Conservation (phyloP, 75 land plant genomes). For the Selaginella tamariscina region DNA sequence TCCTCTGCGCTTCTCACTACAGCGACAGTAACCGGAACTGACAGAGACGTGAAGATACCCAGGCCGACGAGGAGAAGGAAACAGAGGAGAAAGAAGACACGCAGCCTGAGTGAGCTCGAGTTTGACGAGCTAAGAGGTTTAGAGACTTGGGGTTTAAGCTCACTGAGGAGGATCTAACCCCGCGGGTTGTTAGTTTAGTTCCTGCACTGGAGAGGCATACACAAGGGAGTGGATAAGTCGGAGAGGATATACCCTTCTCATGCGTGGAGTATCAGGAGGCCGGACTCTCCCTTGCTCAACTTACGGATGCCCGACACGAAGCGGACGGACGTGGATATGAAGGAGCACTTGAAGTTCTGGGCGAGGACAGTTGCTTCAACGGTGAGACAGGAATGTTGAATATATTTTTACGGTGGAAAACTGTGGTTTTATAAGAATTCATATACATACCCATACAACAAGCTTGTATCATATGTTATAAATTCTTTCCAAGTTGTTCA, state of each 20-base stretch:
- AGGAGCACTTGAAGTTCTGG: conserved; percentile 53
- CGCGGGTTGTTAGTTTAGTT: conserved; percentile 34
- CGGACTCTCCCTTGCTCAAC: conserved; percentile 25
- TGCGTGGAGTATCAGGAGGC: conserved; percentile 54
- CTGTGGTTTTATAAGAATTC: no score
- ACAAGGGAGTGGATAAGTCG: not conserved
- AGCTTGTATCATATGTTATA: no score
- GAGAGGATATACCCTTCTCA: not conserved
- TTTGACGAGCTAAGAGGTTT: conserved; percentile 63
- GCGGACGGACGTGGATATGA: conserved; percentile 36
- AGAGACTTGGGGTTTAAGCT: conserved; percentile 63
- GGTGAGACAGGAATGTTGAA: conserved; percentile 34
- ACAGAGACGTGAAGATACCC: not conserved
- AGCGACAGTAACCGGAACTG: no score
- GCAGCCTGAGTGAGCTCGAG: conserved; percentile 69
- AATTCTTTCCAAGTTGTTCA: no score
- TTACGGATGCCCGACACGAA: conserved; percentile 28
- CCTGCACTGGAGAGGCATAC: conserved; percentile 44
- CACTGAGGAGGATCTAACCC: conserved; percentile 35
- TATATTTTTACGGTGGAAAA: no score
- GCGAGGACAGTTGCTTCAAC: conserved; percentile 58
- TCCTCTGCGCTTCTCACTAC: not conserved
- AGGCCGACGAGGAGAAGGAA: not conserved
- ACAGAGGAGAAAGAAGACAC: conserved; percentile 23
- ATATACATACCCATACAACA: no score